Evolutionary conservation across 495 filamentous ascomycete genomes (phyloP), one percentile per base, ranked within the genome.

Genomic region (Neurospora sp.): DNA sequence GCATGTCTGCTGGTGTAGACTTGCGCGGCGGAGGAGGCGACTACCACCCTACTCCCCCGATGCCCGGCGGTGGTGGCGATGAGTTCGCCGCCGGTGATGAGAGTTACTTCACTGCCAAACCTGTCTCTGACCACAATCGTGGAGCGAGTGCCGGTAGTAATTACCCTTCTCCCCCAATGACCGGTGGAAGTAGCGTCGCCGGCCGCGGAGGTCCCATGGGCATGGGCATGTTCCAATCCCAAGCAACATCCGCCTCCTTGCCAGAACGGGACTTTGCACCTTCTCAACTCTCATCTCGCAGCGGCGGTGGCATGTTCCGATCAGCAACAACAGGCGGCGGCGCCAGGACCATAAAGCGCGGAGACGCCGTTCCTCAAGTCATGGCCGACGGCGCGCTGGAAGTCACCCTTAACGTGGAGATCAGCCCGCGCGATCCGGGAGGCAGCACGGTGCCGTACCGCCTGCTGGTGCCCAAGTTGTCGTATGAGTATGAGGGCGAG

Each of bases 381-480:
- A 65, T 65, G 53, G 27, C 97, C 0, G 84, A 92, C 74, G 90
- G 90, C 53, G 94, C 93, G 3, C 84, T 99, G 31, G 93, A 97
- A 70, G 89, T 99, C 38, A 90, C 87, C 11, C 80, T 99, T 38
- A 95, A 96, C 75, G 88, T 96, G 76, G 96, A 99, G 82, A 88
- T 98, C 74, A 92, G 89, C 75, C 88, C 91, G 38, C 87, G 88
- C 72, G 93, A 98, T 76, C 96, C 96, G 0, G 87, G 91, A 0
- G 96, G 96, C n/a, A 91, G 91, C 75, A 99, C 96, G 3, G 87
- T 88, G 61, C 91, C 93, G 39, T 99, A 99, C 79, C 86, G 94
- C 27, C 80, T 98, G 35, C 87, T 98, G 0, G 91, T 99, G 12
- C 96, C 96, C 8, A 88, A 88, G 71, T 83, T 99, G 37, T 87